phyloP scores from a whole-genome alignment of 1,284 basidiomycete genomes.

The Tylopilus sp. region DNA sequence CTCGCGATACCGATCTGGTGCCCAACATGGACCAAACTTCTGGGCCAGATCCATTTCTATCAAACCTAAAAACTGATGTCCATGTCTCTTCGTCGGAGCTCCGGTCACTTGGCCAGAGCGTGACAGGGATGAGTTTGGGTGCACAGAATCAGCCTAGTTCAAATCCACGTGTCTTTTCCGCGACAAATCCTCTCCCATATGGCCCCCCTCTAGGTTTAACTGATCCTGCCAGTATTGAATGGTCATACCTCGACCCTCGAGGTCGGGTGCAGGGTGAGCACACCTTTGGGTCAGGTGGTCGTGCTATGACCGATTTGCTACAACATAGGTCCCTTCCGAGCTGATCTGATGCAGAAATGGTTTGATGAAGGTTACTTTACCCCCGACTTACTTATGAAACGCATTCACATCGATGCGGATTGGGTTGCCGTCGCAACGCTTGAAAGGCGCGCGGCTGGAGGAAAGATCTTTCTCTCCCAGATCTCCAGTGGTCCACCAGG shows the following conservation, averaged over 20 bases:
- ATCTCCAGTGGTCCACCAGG: conserved; percentile 50
- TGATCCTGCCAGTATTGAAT: conserved; percentile 72
- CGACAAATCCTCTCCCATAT: conserved; percentile 20
- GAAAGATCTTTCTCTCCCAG: conserved; percentile 63
- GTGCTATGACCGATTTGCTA: conserved; percentile 10
- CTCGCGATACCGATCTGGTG: conserved; percentile 7
- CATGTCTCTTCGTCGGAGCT: conserved; percentile 12
- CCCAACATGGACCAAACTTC: conserved; percentile 12
- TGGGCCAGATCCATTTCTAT: conserved; percentile 7
- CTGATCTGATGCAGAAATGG: conserved; percentile 95
- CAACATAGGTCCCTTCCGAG: conserved; percentile 80
- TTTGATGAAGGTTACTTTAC: conserved; percentile 89
- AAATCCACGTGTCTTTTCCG: conserved; percentile 13
- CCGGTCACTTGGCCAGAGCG: conserved; percentile 9
- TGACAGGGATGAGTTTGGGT: conserved; percentile 20
- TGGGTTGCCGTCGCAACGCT: conserved; percentile 66
- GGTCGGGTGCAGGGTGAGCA: conserved; percentile 81
- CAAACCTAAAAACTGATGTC: conserved; percentile 4
- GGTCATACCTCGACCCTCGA: conserved; percentile 90
- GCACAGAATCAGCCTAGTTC: conserved; percentile 9
- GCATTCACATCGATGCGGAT: conserved; percentile 60
- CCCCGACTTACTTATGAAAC: conserved; percentile 81
- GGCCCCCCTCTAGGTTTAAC: conserved; percentile 45
- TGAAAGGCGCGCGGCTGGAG: conserved; percentile 45
- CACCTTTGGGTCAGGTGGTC: not conserved